Percentiles rank a stretch among this genome's conserved stretches.
Evolutionary conservation across 1,139 yeast genomes (phyloP).

Genomic region (Yamadazyma dushanensis): DNA sequence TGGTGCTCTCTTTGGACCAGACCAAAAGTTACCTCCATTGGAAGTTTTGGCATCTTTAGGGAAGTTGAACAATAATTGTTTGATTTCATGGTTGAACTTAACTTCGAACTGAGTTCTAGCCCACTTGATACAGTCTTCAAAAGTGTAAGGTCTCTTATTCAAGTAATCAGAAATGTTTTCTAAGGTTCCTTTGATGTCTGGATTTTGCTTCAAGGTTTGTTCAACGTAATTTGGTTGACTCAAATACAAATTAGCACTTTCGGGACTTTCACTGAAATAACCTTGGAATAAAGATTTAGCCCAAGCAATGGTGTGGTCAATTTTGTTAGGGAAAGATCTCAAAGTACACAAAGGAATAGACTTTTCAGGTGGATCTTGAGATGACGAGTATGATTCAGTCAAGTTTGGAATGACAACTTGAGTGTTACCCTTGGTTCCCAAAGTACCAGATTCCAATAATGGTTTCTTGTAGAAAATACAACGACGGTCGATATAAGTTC

Average conservation of each 20-base stretch:
- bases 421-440: slow-evolving; percentile 97
- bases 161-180: slow-evolving; percentile 75
- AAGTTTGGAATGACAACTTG: slow-evolving; percentile 92
- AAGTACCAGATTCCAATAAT: slow-evolving; percentile 91
- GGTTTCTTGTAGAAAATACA: slow-evolving; percentile 93
- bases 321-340: slow-evolving; percentile 95
- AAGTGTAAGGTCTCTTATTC: slow-evolving; percentile 78
- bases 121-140: slow-evolving; percentile 95
- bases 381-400: slow-evolving; percentile 93
- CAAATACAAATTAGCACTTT: slow-evolving; percentile 86
- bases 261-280: slow-evolving; percentile 87
- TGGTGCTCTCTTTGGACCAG: slow-evolving; percentile 97
- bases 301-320: slow-evolving; percentile 99
- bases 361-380: slow-evolving; percentile 98
- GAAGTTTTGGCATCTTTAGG: slow-evolving; percentile 92
- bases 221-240: slow-evolving; percentile 93
- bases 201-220: slow-evolving; percentile 83
- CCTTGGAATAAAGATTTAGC: slow-evolving; percentile 94
- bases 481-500: slow-evolving; percentile 96
- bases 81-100: slow-evolving; percentile 81
- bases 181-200: slow-evolving; percentile 85
- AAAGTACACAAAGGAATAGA: slow-evolving; percentile 95
- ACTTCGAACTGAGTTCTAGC: slow-evolving; percentile 86
- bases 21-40: slow-evolving; percentile 93
- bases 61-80: slow-evolving; percentile 88